Evolutionary conservation across 179 eudicot species (phyloP), one percentile per base, ranked within the genome.

Genomic region (Spergularia azorica): DNA sequence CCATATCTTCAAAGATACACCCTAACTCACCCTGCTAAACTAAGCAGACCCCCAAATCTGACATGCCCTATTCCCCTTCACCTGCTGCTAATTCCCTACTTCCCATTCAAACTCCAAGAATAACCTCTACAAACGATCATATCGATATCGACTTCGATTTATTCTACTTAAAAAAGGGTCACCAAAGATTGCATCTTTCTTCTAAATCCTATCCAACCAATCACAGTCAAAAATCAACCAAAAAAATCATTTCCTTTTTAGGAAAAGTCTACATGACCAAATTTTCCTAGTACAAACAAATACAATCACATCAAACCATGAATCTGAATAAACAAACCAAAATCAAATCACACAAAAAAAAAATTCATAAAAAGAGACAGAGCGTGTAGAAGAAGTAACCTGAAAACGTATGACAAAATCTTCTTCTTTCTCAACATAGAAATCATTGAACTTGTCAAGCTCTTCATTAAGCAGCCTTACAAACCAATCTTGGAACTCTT

Each of bases 391-490:
- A 74, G 15, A 55, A 1, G 32, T 18, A 50, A 63, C 97, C 98
- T 90, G 98, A 76, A 91, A 89, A 32, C 97, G 92, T 79, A 93
- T 93, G 66, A 93, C 84, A 79, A 92, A 89, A 4, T 92, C 97
- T 78, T 90, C 97, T 79, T 94, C 98, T 80, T 91, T 92, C 64
- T 91, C 98, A 64, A 94, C 95, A 79, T 90, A 94, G 81, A 94
- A 94, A 87, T 94, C 97, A 85, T 94, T 92, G 77, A 94, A 90
- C 85, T 94, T 94, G 9, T 94, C 95, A 76, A 94, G 89, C 69
- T 94, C 97, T 59, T 90, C 90, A 79, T 75, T 84, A 16, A 94
- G 88, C 58, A 94, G 83, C 76, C 81, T 84, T 20, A 94, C 87
- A 75, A 94, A 94, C 98, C 96, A 90, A 66, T 79, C 87, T 77